A percentile compares a stretch with the other conserved stretches of the same genome.
These are phyloP conservation scores for Rubia balearica DNA, from an alignment of 305 asterid species.

Conservation along the genomic window DNA sequence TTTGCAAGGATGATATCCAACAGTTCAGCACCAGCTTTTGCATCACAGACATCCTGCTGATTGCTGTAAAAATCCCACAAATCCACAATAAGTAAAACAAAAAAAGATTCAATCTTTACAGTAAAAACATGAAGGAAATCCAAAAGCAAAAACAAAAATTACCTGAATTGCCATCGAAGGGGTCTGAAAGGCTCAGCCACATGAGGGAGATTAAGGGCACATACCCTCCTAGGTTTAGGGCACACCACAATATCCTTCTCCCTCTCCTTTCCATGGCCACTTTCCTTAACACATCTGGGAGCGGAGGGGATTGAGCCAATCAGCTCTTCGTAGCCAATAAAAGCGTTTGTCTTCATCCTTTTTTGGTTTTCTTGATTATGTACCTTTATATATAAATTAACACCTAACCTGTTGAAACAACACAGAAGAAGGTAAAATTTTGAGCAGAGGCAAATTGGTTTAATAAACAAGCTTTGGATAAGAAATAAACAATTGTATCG, in stretches of 20 bases:
- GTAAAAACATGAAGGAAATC: no score
- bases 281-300: conserved; percentile 9
- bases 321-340: conserved; percentile 53
- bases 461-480: neutral
- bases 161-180: conserved; percentile 72
- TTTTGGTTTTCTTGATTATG: neutral
- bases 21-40: conserved; percentile 80
- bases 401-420: conserved; percentile 13
- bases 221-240: conserved; percentile 78
- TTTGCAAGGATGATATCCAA: conserved; percentile 81
- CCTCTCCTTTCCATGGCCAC: conserved; percentile 6
- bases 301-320: conserved; percentile 27
- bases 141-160: neutral
- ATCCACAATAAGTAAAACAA: neutral
- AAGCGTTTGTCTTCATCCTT: conserved; percentile 46
- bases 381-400: conserved; percentile 6
- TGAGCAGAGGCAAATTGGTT: neutral
- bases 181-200: conserved; percentile 39
- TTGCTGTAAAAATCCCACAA: conserved; percentile 34
- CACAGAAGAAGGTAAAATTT: neutral
- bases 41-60: conserved; percentile 70
- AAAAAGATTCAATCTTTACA: neutral
- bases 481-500: conserved; percentile 3
- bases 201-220: conserved; percentile 38
- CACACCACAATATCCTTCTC: conserved; percentile 59